Conservation (phyloP, 1,284 basidiomycete species). For the Fistulina hepatica region DNA sequence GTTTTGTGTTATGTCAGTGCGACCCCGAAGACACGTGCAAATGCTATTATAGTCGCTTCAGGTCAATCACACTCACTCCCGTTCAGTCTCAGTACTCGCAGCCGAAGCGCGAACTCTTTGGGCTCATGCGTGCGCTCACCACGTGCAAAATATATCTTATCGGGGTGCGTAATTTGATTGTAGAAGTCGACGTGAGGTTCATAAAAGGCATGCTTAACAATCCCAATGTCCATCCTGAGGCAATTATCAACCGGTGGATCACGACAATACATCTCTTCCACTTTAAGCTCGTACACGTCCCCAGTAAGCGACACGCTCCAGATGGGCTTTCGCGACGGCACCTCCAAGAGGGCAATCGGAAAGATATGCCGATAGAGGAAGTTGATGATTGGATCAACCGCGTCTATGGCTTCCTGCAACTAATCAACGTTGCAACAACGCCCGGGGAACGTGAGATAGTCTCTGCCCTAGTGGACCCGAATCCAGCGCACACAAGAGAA, state of each 20-base stretch:
- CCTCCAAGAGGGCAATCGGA: conserved; percentile 2
- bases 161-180: conserved; percentile 23
- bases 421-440: too few relatives aligned
- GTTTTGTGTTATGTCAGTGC: conserved; percentile 22
- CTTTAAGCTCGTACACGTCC: conserved; percentile 26
- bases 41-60: conserved; percentile 21
- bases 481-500: too few relatives aligned
- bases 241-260: conserved; percentile 32
- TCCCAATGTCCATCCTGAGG: conserved; percentile 26
- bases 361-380: too few relatives aligned
- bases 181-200: conserved; percentile 30
- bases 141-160: conserved; percentile 22
- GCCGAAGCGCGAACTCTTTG: conserved; percentile 31
- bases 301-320: conserved; percentile 20
- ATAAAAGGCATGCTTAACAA: conserved; percentile 34
- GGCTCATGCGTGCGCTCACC: conserved; percentile 24
- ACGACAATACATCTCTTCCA: conserved; percentile 25
- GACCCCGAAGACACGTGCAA: conserved; percentile 14
- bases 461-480: too few relatives aligned
- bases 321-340: conserved; percentile 27
- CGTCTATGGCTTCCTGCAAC: too few relatives aligned
- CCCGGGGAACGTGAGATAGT: too few relatives aligned
- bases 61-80: conserved; percentile 27
- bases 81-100: conserved; percentile 29
- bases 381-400: too few relatives aligned